Evolutionary conservation across 345 rosid genomes (phyloP).

Genomic region (Linum trigynum): DNA sequence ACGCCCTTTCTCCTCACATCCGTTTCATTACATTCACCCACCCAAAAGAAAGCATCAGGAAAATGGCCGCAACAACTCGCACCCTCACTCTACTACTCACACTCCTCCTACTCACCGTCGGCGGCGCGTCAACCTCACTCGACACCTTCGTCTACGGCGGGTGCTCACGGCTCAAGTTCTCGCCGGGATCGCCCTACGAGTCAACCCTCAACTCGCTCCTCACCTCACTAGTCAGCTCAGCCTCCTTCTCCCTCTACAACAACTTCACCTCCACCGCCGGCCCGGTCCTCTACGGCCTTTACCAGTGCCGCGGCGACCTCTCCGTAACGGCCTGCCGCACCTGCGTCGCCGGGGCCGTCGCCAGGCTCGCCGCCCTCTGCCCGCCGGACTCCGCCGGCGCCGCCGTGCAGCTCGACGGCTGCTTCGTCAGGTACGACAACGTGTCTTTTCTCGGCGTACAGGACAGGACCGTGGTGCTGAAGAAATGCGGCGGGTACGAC

Average conservation of each 20-base stretch:
- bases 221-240: slow-evolving; percentile 25
- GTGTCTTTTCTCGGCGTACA: slow-evolving; percentile 16
- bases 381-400: slow-evolving; percentile 15
- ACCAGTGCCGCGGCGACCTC: slow-evolving; percentile 32
- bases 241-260: slow-evolving; percentile 19
- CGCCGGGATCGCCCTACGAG: slow-evolving; percentile 22
- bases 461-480: slow-evolving; percentile 21
- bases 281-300: slow-evolving; percentile 22
- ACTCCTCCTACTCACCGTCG: background rate
- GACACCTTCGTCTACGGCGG: slow-evolving; percentile 23
- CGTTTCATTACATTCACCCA: no score
- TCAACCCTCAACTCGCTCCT: slow-evolving; percentile 22
- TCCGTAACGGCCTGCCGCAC: slow-evolving; percentile 11
- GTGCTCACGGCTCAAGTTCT: slow-evolving; percentile 18
- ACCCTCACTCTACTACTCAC: background rate
- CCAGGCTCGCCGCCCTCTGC: slow-evolving; percentile 21
- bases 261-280: slow-evolving; percentile 10
- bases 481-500: slow-evolving; percentile 21
- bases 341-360: slow-evolving; percentile 20
- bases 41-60: background rate
- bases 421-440: slow-evolving; percentile 24
- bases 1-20: no score
- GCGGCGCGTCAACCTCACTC: background rate
- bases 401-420: slow-evolving; percentile 25
- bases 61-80: background rate